A percentile compares a stretch with the other conserved stretches of the same genome.
These are phyloP conservation scores for Liriodendron chinense DNA, from an alignment of 164 flowering plant species.

Conservation along the genomic window DNA sequence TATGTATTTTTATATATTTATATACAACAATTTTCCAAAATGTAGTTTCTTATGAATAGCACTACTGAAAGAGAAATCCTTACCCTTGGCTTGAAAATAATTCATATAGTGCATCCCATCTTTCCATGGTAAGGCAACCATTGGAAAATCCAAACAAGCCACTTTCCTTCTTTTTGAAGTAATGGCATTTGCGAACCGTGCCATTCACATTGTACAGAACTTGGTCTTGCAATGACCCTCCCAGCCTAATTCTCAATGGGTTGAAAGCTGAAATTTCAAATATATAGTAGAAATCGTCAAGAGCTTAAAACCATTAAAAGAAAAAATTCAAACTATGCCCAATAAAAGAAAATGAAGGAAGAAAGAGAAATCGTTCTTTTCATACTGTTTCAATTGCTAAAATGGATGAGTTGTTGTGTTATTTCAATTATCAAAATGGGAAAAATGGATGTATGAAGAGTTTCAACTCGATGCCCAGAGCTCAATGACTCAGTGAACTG, in stretches of 20 bases:
- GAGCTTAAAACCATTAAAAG: neutral
- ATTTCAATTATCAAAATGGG: too few species aligned
- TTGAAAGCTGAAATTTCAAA: conserved; percentile 33
- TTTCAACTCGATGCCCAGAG: too few species aligned
- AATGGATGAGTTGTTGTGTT: too few species aligned
- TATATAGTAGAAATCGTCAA: neutral
- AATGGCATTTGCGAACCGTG: conserved; percentile 25
- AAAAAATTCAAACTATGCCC: neutral
- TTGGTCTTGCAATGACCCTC: conserved; percentile 78
- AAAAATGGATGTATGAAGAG: too few species aligned
- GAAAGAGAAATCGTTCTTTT: neutral
- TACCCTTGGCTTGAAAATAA: conserved; percentile 39
- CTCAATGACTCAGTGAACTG: too few species aligned
- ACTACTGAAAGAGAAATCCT: neutral
- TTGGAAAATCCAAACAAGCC: conserved; percentile 55
- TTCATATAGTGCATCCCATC: conserved; percentile 60
- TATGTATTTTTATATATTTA: too few species aligned
- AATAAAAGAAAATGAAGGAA: too few species aligned
- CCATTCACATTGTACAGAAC: conserved; percentile 35
- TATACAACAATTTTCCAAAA: too few species aligned
- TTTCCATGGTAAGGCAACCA: conserved; percentile 54
- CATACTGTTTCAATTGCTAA: too few species aligned
- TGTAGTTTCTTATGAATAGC: too few species aligned
- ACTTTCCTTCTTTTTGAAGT: conserved; percentile 19
- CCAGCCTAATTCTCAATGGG: conserved; percentile 51